Evolutionary conservation across 352 stramenopile species (phyloP).

Genomic region (Globisporangium parvum): DNA sequence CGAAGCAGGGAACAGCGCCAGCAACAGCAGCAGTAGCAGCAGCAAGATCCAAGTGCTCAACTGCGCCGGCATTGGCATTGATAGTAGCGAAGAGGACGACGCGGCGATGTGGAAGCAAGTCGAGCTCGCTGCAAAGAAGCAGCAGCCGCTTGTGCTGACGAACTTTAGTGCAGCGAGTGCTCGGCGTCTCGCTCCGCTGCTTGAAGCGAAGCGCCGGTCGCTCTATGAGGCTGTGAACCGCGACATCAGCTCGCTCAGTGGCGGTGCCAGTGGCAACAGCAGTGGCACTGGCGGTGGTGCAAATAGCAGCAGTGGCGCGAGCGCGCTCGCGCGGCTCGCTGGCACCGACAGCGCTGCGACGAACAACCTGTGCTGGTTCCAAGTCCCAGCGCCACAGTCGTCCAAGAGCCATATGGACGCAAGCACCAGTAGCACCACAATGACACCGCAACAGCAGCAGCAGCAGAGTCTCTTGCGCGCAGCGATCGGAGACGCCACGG

Average conservation of each 20-base stretch:
- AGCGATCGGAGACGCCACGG: not conserved
- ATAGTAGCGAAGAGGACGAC: slow-evolving; percentile 8
- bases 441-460: not conserved
- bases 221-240: slow-evolving; percentile 45
- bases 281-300: not conserved
- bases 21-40: not conserved
- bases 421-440: not conserved
- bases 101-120: slow-evolving; percentile 37
- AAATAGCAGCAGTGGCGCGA: not conserved
- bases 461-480: not conserved
- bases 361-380: slow-evolving; percentile 12
- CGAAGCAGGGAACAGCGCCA: slow-evolving; percentile 6
- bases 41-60: slow-evolving; percentile 2
- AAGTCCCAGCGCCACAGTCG: not conserved
- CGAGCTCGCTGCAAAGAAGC: slow-evolving; percentile 26
- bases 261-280: slow-evolving; percentile 7
- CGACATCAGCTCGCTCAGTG: slow-evolving; percentile 23
- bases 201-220: slow-evolving; percentile 38
- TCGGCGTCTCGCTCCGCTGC: slow-evolving; percentile 24
- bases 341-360: not conserved
- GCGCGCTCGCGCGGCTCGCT: not conserved
- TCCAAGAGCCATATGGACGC: not conserved
- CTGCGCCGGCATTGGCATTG: slow-evolving; percentile 9
- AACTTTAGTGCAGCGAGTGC: slow-evolving; percentile 28
- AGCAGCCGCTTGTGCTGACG: slow-evolving; percentile 34